Percentiles rank a stretch among this genome's conserved stretches.
These are phyloP conservation scores for Zygosaccharomyces bailii DNA, from an alignment of 805 yeast species.

Conservation along the genomic window DNA sequence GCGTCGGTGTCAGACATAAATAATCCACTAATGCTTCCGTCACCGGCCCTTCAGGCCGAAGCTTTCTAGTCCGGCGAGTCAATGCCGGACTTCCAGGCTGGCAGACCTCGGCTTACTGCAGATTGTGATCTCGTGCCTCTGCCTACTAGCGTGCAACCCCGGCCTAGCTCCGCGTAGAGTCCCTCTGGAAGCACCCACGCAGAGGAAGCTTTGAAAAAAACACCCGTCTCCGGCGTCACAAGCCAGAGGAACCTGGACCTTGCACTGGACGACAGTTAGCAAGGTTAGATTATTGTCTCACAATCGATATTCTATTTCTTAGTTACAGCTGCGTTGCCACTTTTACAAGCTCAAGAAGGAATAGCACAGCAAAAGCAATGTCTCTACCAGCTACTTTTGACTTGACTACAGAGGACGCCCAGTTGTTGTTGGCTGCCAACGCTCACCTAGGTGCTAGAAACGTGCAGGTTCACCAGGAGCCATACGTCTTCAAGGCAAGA, in stretches of 20 bases:
- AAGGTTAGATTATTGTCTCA: conserved; percentile 5
- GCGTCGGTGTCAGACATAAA: too few species aligned
- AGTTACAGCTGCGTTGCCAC: conserved; percentile 5
- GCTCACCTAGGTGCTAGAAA: conserved; percentile 99
- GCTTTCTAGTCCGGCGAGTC: too few species aligned
- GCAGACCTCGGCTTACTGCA: background rate
- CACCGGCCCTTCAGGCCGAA: too few species aligned
- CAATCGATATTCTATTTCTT: conserved; percentile 2
- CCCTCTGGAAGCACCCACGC: conserved; percentile 3
- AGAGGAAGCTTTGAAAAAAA: conserved; percentile 4
- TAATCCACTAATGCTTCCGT: too few species aligned
- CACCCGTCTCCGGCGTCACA: conserved; percentile 4
- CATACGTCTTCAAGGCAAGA: conserved; percentile 96
- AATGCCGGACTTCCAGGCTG: background rate
- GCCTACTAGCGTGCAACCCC: background rate
- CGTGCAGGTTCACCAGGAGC: conserved; percentile 97
- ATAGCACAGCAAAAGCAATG: conserved; percentile 44
- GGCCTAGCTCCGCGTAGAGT: background rate
- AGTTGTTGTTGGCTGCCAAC: conserved; percentile 99
- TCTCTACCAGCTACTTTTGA: conserved; percentile 85
- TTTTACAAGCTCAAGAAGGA: conserved; percentile 21
- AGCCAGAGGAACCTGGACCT: conserved; percentile 5
- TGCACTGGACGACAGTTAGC: conserved; percentile 3
- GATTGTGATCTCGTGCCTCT: background rate
- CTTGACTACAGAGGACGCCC: conserved; percentile 97